Evolutionary conservation across 2,329 filamentous ascomycete species (phyloP), one percentile per base, ranked within the genome.

Genomic region (Clonostachys chloroleuca): DNA sequence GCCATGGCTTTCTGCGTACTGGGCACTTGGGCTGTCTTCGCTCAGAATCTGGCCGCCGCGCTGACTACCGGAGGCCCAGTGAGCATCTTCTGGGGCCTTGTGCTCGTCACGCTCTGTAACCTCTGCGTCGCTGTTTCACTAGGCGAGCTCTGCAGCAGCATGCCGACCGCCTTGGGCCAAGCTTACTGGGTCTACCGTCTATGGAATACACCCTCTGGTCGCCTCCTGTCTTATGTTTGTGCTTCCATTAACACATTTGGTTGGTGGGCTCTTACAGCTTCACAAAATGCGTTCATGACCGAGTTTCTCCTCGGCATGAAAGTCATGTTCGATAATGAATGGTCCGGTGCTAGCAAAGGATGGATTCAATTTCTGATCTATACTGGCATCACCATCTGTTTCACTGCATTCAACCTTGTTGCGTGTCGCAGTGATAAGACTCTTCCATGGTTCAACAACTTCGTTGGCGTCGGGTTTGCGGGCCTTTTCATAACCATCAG

Each of bases 181-280:
- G 78, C 78, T 0, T 81, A 78, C 58, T 83, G 78, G 77, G 61
- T 66, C 47, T 62, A 63, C 24, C 59, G 59, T 3, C 56, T 68
- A 33, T 65, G 59, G 56, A 55, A 44, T 61, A 70, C 66, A 43
- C 59, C 48, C 54, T 56, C 13, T 1, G 78, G 77, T 2, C 69
- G 78, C 2, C 77, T 80, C 50, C 55, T 61, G 5, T 78, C 74
- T 2, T 82, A 81, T 54, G 68, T 81, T 61, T 79, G 76, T 52
- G 78, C 78, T 3, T 81, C 77, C 76, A 78, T 81, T 55, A 81
- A 81, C 58, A 78, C 72, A 0, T 80, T 80, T 49, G 78, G 78
- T 12, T 82, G 78, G 78, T 79, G 76, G 69, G 74, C 76, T 0
- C 59, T 81, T 48, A 74, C 74, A 0, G 78, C 78, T 0, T 80